These are phyloP conservation scores for Apium graveolens DNA, from an alignment of 129 eudicot genomes.

Conservation along the genomic window DNA sequence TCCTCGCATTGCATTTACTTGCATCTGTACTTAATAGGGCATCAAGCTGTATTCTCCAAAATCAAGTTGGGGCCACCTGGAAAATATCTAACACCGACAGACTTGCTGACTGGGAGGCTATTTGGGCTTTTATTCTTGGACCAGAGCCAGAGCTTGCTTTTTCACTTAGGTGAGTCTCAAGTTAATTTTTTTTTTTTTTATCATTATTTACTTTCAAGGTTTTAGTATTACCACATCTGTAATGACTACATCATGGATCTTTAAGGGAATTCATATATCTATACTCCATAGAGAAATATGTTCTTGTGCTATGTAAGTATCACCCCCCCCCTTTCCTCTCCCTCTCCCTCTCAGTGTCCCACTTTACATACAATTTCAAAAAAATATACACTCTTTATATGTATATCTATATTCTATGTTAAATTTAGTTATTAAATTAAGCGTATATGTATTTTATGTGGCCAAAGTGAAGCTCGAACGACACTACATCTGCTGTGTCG, in stretches of 20 bases:
- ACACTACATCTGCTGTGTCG: not conserved
- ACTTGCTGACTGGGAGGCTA: conserved; percentile 80
- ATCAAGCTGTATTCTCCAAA: conserved; percentile 33
- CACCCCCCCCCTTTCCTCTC: not conserved
- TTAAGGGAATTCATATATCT: not conserved
- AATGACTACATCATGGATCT: not conserved
- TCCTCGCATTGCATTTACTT: conserved; percentile 81
- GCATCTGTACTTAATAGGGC: conserved; percentile 76
- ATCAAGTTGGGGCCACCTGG: conserved; percentile 31
- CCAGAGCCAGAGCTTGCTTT: conserved; percentile 98
- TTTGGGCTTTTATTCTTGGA: conserved; percentile 93
- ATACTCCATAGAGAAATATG: not conserved
- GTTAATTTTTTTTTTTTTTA: not conserved
- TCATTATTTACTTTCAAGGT: not conserved
- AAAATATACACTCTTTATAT: no score
- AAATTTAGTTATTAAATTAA: no score
- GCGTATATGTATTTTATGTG: no score
- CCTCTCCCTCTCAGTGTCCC: no score
- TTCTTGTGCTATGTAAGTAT: not conserved
- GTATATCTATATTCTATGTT: no score
- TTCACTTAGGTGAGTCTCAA: conserved; percentile 50
- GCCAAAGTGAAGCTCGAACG: not conserved
- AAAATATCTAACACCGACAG: conserved; percentile 25
- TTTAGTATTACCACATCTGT: not conserved
- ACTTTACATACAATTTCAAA: no score